phyloP scores from a whole-genome alignment of 208 protist species.

The Wallacemonas collosoma region DNA sequence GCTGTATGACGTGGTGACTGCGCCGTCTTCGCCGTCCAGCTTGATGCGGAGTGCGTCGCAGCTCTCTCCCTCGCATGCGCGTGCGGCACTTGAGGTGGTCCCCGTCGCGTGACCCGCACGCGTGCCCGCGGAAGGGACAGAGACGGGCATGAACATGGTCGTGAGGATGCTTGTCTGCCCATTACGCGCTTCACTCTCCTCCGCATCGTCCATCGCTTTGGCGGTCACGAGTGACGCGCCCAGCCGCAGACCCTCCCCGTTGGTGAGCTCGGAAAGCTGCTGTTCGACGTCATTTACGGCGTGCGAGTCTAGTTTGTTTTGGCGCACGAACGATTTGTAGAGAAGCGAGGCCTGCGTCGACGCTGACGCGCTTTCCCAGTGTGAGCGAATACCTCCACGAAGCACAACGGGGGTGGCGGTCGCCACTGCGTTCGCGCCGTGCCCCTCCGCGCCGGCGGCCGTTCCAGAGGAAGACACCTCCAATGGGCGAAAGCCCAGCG shows the following conservation, averaged over 20 bases:
- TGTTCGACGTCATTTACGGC: no score
- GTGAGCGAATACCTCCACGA: slow-evolving; percentile 48
- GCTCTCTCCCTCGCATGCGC: no score
- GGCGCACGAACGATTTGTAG: slow-evolving; percentile 38
- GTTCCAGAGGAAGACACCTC: not conserved
- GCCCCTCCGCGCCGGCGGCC: not conserved
- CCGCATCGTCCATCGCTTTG: slow-evolving; percentile 27
- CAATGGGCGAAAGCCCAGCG: not conserved
- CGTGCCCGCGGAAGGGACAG: not conserved
- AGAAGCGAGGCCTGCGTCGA: slow-evolving; percentile 34
- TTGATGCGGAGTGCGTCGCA: not conserved
- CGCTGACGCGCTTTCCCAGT: slow-evolving; percentile 26
- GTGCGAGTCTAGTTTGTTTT: slow-evolving; percentile 8
- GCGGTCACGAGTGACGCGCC: not conserved
- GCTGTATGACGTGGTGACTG: not conserved
- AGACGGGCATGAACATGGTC: slow-evolving; percentile 14
- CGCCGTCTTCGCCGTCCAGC: slow-evolving; percentile 9
- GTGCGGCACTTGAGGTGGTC: no score
- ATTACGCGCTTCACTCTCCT: slow-evolving; percentile 41
- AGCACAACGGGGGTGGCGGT: not conserved
- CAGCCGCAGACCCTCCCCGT: not conserved
- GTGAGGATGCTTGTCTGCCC: slow-evolving; percentile 31
- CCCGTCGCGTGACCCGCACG: no score
- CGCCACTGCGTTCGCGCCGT: not conserved
- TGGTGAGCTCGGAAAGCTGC: not conserved